Evolutionary conservation across 108 stramenopile species (phyloP).

Genomic region (Conticribra guillardii): DNA sequence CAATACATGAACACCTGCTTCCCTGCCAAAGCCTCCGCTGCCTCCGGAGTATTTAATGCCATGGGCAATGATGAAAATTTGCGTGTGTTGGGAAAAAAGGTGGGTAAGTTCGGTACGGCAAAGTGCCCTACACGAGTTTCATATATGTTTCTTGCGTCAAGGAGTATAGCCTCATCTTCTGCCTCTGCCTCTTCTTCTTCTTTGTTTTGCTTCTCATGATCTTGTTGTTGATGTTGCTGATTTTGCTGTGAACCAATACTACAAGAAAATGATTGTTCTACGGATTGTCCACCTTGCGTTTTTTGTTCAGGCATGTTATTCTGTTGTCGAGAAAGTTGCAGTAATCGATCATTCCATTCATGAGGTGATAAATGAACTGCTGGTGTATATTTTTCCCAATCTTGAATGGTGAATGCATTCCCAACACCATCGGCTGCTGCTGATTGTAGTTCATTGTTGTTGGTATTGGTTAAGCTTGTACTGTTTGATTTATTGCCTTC

Average conservation of each 20-base stretch:
- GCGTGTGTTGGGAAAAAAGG: conserved; percentile 72
- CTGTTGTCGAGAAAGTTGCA: conserved; percentile 22
- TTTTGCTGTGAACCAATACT: no score
- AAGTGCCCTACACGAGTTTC: conserved; percentile 80
- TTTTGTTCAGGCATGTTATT: no score
- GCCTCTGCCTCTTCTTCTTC: background rate
- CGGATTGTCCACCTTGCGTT: background rate
- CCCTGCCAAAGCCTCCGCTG: conserved; percentile 47
- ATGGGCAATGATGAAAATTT: conserved; percentile 81
- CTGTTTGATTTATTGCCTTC: no score
- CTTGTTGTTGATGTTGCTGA: background rate
- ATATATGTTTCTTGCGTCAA: conserved; percentile 84
- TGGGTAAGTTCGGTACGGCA: conserved; percentile 60
- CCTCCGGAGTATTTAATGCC: conserved; percentile 59
- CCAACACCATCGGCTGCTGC: background rate
- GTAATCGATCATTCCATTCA: conserved; percentile 72
- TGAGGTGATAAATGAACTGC: conserved; percentile 64
- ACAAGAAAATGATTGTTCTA: background rate
- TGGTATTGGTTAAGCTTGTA: background rate
- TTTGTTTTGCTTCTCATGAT: conserved; percentile 2
- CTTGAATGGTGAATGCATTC: conserved; percentile 13
- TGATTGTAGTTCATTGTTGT: background rate
- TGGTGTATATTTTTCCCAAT: conserved; percentile 54
- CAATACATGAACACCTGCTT: conserved; percentile 75
- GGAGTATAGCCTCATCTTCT: conserved; percentile 48